These are phyloP conservation scores for Herpotrichia juniperi DNA, from an alignment of 2,329 filamentous ascomycete species.

Conservation along the genomic window DNA sequence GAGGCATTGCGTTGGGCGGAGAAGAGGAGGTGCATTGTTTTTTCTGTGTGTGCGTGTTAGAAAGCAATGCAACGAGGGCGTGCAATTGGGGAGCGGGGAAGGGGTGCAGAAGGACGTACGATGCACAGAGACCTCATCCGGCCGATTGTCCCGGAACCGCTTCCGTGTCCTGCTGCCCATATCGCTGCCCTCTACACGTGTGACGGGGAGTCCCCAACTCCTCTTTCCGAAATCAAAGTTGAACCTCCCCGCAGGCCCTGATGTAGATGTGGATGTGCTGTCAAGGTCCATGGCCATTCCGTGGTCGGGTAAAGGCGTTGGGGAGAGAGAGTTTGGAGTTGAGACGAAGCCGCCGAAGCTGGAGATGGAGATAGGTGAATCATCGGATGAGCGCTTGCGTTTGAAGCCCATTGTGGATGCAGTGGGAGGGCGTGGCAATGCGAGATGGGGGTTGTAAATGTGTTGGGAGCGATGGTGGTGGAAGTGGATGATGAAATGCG, in stretches of 20 bases:
- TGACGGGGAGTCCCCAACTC: conserved; percentile 10
- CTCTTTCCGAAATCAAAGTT: not conserved
- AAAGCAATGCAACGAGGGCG: too few species aligned
- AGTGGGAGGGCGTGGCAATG: not conserved
- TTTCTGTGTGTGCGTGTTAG: conserved; percentile 41
- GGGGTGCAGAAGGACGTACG: conserved; percentile 44
- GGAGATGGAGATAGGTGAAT: conserved; percentile 52
- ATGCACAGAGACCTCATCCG: conserved; percentile 61
- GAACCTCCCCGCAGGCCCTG: too few species aligned
- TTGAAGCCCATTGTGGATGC: conserved; percentile 58
- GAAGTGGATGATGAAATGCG: conserved; percentile 18
- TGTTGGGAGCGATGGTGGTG: not conserved
- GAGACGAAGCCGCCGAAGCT: conserved; percentile 39
- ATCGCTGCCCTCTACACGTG: conserved; percentile 43
- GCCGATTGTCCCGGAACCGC: conserved; percentile 63
- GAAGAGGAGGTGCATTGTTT: conserved; percentile 53
- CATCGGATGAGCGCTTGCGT: conserved; percentile 60
- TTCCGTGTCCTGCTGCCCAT: conserved; percentile 65
- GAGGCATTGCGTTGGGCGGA: conserved; percentile 46
- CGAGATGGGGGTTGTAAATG: conserved; percentile 3
- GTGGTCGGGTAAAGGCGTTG: conserved; percentile 24
- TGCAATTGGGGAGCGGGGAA: not conserved
- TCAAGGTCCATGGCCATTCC: conserved; percentile 35
- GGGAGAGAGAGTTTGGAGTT: conserved; percentile 38
- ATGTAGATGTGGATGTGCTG: not conserved